A percentile compares a stretch with the other conserved stretches of the same genome.
Evolutionary conservation across 129 eudicot genomes (phyloP).

Genomic region (Heracleum sosnowskyi): DNA sequence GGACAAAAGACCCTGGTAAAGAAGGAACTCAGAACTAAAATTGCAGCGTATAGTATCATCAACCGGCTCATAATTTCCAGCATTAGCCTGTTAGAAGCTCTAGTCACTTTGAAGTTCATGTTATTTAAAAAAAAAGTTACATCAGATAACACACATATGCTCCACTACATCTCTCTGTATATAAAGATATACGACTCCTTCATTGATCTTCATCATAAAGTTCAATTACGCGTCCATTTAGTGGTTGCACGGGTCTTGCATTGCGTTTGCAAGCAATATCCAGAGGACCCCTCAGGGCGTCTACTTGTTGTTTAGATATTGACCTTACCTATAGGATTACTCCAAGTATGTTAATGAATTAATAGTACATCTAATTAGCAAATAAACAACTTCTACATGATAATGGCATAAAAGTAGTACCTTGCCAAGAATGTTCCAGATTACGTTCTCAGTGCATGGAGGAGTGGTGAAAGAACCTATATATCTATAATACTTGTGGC

Average conservation of each 20-base stretch:
- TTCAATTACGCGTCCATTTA: conserved; percentile 54
- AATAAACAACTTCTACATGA: not conserved
- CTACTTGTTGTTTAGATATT: conserved; percentile 53
- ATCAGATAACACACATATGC: not conserved
- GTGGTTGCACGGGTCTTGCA: conserved; percentile 58
- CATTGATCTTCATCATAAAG: conserved; percentile 30
- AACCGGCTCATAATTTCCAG: not conserved
- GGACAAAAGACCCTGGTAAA: not conserved
- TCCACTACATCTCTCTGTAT: not conserved
- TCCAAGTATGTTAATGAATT: not conserved
- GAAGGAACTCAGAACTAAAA: not conserved
- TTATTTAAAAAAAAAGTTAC: not conserved
- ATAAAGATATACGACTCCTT: not conserved
- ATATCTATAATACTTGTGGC: conserved; percentile 66
- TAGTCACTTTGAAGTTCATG: not conserved
- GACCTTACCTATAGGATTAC: conserved; percentile 41
- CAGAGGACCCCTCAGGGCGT: conserved; percentile 50
- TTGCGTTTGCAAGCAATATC: conserved; percentile 49
- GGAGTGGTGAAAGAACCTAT: conserved; percentile 85
- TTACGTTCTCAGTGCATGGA: conserved; percentile 63
- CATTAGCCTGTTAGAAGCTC: not conserved
- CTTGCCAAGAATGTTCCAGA: conserved; percentile 80
- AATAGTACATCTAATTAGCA: not conserved
- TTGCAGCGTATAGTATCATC: not conserved
- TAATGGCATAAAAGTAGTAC: conserved; percentile 14